Evolutionary conservation across 805 yeast genomes (phyloP), one percentile per base, ranked within the genome.

Genomic region (Wickerhamiella alocasiicola): DNA sequence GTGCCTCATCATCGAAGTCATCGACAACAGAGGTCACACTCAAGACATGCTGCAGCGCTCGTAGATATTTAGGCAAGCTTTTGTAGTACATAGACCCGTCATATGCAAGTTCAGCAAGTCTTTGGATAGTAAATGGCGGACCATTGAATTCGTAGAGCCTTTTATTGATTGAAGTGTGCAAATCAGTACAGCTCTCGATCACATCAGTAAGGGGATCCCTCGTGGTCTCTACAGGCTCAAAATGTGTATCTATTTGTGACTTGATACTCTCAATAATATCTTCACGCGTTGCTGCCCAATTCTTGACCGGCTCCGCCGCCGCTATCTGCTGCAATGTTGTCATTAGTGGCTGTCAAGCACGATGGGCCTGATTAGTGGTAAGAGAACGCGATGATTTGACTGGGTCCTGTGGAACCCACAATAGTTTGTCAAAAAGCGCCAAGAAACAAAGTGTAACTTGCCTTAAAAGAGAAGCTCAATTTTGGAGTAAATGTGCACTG

Each of bases 81-180:
- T 38, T 21, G 34, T 57, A 55, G 38, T 47, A 47, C 34, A 43
- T 40, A 19, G 42, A 42, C 6, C 63, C 62, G 5, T 48, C 43
- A 5, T 43, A 25, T 18, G 61, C 46, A 27, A 62, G 49, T 43
- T 62, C 67, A 4, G 61, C 58, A 21, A 62, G 32, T 18, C 67
- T 48, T 45, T 62, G 65, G 6, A 63, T 30, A 6, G 66, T 61
- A 43, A 56, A 62, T 1, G 67, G 67, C 6, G 67, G 64, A n/a
- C 40, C 43, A 7, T 39, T 44, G 11, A 46, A 34, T n/a, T 36
- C 45, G 11, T 27, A 23, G 11, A 53, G 32, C 19, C 27, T 13
- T 9, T 23, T 26, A 25, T 46, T 34, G n/a, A 46, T 26, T 7
- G 31, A 39, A 15, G 27, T 28, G 3, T 26, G 28, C 17, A 46